Evolutionary conservation across 2,329 filamentous ascomycete species (phyloP), one percentile per base, ranked within the genome.

Genomic region (Colletotrichum sp.): DNA sequence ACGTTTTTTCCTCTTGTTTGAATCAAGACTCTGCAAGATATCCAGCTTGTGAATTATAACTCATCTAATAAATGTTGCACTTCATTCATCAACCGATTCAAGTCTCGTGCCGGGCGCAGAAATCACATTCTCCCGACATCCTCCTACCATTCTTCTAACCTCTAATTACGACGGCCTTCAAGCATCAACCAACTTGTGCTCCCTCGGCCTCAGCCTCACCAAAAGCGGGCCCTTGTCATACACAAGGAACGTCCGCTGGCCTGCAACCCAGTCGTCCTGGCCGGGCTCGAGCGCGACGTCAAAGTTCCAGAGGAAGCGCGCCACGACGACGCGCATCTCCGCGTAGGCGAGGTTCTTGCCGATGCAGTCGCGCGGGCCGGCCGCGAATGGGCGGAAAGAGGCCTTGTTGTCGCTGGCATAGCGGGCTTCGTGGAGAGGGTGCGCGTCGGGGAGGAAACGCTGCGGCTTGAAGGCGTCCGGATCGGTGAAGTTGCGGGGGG

Each of bases 391-490:
- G 7, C 26, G 28, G 28, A 62, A 62, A 7, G 59, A n/a, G 5
- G 59, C 59, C 26, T 62, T 62, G 26, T 62, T 62, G 59, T 62
- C 59, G 8, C 5, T 4, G 26, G 59, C 28, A 10, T 62, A 62
- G 59, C 59, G 28, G 10, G 59, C 15, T 2, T 62, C 59, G 28
- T 62, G n/a, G 26, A 62, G 59, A 3, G 59, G 59, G 28, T 62
- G 59, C 18, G 24, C 26, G 0, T 62, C 59, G 59, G 13, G 24
- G 1, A 66, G 32, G 21, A 39, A 66, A 9, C 63, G 63, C 63
- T 66, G 21, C 16, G 63, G 63, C 18, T 24, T 66, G 63, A 66
- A 66, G 15, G 21, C 26, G 18, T 66, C 63, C 24, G 63, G 63
- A 21, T 52, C 34, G 21, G 30, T n/a, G 26, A 66, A 66, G 39